phyloP scores from a whole-genome alignment of 2,329 filamentous ascomycete genomes.

The Helotiales sp. region DNA sequence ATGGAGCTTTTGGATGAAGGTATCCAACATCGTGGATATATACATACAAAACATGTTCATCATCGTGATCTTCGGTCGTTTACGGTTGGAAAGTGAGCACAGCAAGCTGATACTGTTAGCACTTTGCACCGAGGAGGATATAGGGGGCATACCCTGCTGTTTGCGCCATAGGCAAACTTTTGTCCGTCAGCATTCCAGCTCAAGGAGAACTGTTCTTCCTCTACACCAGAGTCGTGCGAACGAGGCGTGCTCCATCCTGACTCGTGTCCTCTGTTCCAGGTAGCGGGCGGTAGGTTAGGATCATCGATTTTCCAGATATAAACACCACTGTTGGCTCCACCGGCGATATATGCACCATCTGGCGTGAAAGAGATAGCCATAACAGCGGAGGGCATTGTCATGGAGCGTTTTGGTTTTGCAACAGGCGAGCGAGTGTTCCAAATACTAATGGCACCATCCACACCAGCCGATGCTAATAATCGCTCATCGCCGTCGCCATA shows the following conservation, averaged over 20 bases:
- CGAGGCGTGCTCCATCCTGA: slow-evolving; percentile 60
- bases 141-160: slow-evolving; percentile 54
- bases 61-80: not conserved
- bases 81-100: slow-evolving; percentile 28
- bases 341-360: slow-evolving; percentile 62
- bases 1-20: not conserved
- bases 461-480: slow-evolving; percentile 60
- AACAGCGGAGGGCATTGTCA: slow-evolving; percentile 60
- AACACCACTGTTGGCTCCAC: slow-evolving; percentile 57
- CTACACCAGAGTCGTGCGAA: slow-evolving; percentile 47
- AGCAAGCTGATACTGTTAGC: slow-evolving; percentile 27
- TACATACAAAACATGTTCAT: not conserved
- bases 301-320: slow-evolving; percentile 67
- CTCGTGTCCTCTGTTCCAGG: slow-evolving; percentile 57
- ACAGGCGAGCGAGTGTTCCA: slow-evolving; percentile 60
- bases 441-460: slow-evolving; percentile 62
- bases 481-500: slow-evolving; percentile 44
- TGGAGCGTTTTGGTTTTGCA: slow-evolving; percentile 56
- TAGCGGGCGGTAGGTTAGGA: slow-evolving; percentile 56
- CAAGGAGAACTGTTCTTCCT: slow-evolving; percentile 62
- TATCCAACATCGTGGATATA: not conserved
- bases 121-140: not conserved
- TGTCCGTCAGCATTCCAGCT: slow-evolving; percentile 63
- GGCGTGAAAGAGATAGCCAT: slow-evolving; percentile 62
- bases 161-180: slow-evolving; percentile 63